Conservation (phyloP, 2,329 filamentous ascomycete genomes). For the Scytalidium lignicola region DNA sequence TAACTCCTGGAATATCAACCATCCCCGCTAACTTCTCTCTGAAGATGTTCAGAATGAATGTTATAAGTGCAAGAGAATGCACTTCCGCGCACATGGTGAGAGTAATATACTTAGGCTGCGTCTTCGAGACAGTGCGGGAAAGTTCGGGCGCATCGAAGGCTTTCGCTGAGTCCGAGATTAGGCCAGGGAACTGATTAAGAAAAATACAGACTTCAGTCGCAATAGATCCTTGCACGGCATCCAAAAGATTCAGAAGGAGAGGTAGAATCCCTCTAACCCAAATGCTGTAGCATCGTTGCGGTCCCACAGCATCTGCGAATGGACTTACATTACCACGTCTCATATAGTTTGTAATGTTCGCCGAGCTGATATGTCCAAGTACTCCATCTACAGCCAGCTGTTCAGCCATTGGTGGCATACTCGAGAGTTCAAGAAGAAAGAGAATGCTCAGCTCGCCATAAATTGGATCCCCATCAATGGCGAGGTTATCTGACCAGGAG, state of each 20-base stretch:
- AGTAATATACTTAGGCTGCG: constrained; percentile 59
- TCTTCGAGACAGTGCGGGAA: constrained; percentile 44
- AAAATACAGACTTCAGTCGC: constrained; percentile 82
- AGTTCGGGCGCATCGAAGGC: constrained; percentile 60
- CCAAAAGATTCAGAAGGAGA: constrained; percentile 80
- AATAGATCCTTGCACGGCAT: constrained; percentile 73
- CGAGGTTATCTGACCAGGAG: constrained; percentile 86
- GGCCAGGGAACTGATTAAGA: constrained; percentile 80
- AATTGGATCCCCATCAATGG: constrained; percentile 73
- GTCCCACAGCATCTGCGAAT: constrained; percentile 65
- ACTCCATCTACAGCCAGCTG: constrained; percentile 85
- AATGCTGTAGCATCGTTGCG: constrained; percentile 75
- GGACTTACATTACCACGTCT: constrained; percentile 68
- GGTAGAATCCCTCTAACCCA: constrained; percentile 88
- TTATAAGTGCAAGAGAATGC: constrained; percentile 73
- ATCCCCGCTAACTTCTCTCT: constrained; percentile 53
- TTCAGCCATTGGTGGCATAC: constrained; percentile 75
- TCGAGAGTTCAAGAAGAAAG: constrained; percentile 84
- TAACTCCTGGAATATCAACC: constrained; percentile 67
- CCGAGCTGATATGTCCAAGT: constrained; percentile 71
- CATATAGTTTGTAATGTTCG: constrained; percentile 74
- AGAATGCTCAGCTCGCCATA: constrained; percentile 90
- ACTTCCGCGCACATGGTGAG: constrained; percentile 70
- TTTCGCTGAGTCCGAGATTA: constrained; percentile 67
- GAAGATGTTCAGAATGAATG: constrained; percentile 64